Evolutionary conservation across 805 yeast genomes (phyloP).

Genomic region (Barnettozyma vustinii): DNA sequence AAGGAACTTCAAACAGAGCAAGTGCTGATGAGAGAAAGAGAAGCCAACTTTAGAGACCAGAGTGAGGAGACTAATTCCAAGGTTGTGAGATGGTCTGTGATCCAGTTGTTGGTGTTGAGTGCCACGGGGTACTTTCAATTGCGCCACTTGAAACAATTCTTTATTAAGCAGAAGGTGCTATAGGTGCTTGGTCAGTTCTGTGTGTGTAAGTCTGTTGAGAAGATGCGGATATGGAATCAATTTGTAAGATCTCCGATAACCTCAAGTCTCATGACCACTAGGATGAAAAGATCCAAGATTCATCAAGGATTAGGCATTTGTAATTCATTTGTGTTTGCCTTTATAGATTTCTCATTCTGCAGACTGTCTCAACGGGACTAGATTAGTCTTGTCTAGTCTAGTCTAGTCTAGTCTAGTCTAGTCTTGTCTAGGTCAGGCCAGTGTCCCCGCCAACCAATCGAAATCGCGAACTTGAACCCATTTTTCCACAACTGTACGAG

Average conservation of each 20-base stretch:
- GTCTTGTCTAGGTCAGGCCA: too few relatives aligned
- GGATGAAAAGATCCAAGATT: too few relatives aligned
- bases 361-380: too few relatives aligned
- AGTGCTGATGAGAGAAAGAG: constrained; percentile 56
- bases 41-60: constrained; percentile 69
- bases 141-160: constrained; percentile 71
- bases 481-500: background rate
- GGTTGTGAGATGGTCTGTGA: constrained; percentile 67
- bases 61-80: constrained; percentile 71
- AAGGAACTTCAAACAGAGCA: constrained; percentile 62
- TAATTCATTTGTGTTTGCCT: too few relatives aligned
- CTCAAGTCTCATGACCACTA: too few relatives aligned
- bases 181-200: constrained; percentile 27
- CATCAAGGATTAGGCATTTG: too few relatives aligned
- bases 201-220: background rate
- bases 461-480: background rate
- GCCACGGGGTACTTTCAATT: constrained; percentile 74
- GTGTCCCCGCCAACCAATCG: background rate
- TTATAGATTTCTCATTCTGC: too few relatives aligned
- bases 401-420: too few relatives aligned
- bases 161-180: constrained; percentile 81
- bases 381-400: too few relatives aligned
- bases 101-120: constrained; percentile 64
- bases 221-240: too few relatives aligned
- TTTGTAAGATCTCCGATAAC: too few relatives aligned